A percentile compares a stretch with the other conserved stretches of the same genome.
phyloP scores from a whole-genome alignment of 2,329 filamentous ascomycete species.

The Dryadomyces sulphureus region DNA sequence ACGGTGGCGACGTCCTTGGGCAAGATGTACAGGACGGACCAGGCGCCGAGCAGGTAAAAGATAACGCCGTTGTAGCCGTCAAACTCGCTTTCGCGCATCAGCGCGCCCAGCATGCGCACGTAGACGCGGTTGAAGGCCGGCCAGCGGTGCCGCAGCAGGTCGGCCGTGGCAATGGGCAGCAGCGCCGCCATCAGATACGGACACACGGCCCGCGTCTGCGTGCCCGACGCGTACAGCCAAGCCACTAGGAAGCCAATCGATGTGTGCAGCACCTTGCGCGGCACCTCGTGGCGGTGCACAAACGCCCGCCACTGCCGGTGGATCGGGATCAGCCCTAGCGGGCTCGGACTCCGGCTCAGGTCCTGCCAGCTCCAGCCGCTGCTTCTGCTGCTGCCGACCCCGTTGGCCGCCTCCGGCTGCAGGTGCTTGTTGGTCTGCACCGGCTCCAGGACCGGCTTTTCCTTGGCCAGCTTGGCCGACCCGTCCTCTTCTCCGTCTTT shows the following conservation, averaged over 20 bases:
- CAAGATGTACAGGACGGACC: constrained; percentile 71
- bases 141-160: constrained; percentile 71
- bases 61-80: constrained; percentile 93
- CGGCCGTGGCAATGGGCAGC: constrained; percentile 69
- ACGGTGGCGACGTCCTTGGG: constrained; percentile 89
- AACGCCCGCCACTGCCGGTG: constrained; percentile 84
- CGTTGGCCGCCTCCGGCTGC: too few species aligned
- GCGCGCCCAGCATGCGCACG: constrained; percentile 66
- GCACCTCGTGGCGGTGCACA: constrained; percentile 93
- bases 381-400: constrained; percentile 35
- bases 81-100: constrained; percentile 97
- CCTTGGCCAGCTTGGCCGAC: too few species aligned
- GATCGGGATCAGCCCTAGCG: constrained; percentile 86
- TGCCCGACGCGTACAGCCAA: constrained; percentile 67
- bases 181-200: constrained; percentile 71
- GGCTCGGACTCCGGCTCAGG: constrained; percentile 81
- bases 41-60: constrained; percentile 85
- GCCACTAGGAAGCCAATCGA: constrained; percentile 93
- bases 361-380: constrained; percentile 66
- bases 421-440: constrained; percentile 48
- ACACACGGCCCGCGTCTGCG: constrained; percentile 63
- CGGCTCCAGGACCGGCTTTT: constrained; percentile 3
- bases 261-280: constrained; percentile 82
- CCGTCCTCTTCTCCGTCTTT: background rate
- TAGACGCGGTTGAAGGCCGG: constrained; percentile 75